Evolutionary conservation across 345 rosid species (phyloP).

Genomic region (Isatis tinctoria): DNA sequence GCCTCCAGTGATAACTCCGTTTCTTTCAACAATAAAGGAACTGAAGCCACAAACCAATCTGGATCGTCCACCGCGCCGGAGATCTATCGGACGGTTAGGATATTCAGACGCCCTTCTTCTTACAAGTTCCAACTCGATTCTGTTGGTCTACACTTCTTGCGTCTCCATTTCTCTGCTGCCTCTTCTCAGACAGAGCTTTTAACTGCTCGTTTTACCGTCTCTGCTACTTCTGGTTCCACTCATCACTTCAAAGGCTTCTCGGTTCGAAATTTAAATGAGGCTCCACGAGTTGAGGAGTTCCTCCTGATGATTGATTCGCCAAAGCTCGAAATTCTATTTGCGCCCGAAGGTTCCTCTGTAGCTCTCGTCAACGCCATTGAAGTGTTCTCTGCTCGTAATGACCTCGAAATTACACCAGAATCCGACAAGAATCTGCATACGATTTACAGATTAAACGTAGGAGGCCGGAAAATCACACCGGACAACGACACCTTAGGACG

Average conservation of each 20-base stretch:
- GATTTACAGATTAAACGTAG: slow-evolving; percentile 59
- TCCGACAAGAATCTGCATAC: slow-evolving; percentile 14
- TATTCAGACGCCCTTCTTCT: background rate
- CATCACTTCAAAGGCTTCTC: slow-evolving; percentile 34
- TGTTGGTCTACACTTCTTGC: background rate
- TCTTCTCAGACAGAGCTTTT: background rate
- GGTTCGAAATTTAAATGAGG: background rate
- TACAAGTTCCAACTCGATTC: background rate
- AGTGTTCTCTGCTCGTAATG: slow-evolving; percentile 38
- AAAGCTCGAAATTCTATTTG: slow-evolving; percentile 29
- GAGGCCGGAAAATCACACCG: slow-evolving; percentile 51
- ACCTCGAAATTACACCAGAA: background rate
- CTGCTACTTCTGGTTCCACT: background rate
- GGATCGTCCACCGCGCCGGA: background rate
- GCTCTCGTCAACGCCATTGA: slow-evolving; percentile 68
- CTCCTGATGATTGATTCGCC: slow-evolving; percentile 24
- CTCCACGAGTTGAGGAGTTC: slow-evolving; percentile 42
- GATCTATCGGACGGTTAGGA: background rate
- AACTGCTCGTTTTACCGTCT: background rate
- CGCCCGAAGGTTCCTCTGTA: slow-evolving; percentile 39
- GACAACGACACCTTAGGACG: slow-evolving; percentile 56
- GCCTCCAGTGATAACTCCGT: background rate
- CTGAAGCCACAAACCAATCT: background rate
- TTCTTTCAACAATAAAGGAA: background rate
- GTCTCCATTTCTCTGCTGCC: background rate